Evolutionary conservation across 371 early-diverging fungal genomes (phyloP).

Genomic region (Circinella umbellata): DNA sequence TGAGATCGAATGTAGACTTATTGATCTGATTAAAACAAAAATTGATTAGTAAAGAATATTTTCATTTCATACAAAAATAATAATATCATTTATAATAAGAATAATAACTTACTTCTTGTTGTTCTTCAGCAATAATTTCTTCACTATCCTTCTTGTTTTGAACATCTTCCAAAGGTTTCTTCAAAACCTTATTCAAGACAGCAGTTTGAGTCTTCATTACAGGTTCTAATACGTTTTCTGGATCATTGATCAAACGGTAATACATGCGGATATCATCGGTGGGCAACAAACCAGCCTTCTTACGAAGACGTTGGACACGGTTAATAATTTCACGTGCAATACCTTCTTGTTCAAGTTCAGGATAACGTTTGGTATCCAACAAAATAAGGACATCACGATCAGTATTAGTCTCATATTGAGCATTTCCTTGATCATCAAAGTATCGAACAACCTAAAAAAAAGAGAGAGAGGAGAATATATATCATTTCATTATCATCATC

Average conservation of each 20-base stretch:
- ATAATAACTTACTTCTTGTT: conserved; percentile 67
- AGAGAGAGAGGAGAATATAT: neutral
- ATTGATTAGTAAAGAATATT: conserved; percentile 41
- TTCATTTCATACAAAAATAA: conserved; percentile 16
- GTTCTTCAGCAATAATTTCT: conserved; percentile 69
- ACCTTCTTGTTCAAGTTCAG: conserved; percentile 91
- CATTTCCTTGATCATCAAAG: conserved; percentile 74
- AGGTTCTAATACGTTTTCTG: conserved; percentile 64
- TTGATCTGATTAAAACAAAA: conserved; percentile 35
- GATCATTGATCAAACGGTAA: conserved; percentile 76
- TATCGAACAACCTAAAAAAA: conserved; percentile 65
- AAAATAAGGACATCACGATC: conserved; percentile 91
- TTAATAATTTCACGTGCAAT: conserved; percentile 97
- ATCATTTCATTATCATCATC: neutral
- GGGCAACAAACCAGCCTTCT: conserved; percentile 86
- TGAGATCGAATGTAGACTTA: conserved; percentile 41
- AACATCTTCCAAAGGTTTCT: conserved; percentile 60
- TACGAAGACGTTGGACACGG: conserved; percentile 98
- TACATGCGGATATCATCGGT: conserved; percentile 89
- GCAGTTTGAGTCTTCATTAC: conserved; percentile 78
- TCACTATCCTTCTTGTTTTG: conserved; percentile 38
- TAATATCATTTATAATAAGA: too few species aligned
- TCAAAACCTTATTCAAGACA: conserved; percentile 74
- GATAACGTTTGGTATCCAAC: conserved; percentile 85
- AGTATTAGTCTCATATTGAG: conserved; percentile 75